Conservation (phyloP, 257 asterid genomes). For the Nicotiana sylvestris region DNA sequence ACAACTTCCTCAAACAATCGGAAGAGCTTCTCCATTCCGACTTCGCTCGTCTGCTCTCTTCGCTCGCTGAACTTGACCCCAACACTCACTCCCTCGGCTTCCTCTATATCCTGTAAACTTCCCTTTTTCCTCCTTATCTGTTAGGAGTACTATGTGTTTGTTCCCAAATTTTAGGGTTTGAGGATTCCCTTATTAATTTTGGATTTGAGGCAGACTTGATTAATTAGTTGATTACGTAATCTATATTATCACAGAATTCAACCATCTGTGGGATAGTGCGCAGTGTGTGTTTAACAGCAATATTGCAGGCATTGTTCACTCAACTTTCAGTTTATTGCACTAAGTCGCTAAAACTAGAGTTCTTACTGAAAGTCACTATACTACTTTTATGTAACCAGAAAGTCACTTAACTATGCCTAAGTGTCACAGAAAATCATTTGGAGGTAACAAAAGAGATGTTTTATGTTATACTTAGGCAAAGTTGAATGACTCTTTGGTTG, state of each 20-base stretch:
- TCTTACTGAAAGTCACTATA: too few species aligned
- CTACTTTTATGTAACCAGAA: too few species aligned
- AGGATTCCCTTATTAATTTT: neutral
- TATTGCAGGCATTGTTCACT: neutral
- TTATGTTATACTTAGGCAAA: too few species aligned
- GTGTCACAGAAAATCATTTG: too few species aligned
- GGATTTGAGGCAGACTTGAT: neutral
- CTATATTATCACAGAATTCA: neutral
- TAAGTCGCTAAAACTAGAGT: too few species aligned
- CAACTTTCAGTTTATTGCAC: too few species aligned
- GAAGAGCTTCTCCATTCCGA: slow-evolving; percentile 67
- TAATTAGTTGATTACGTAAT: neutral
- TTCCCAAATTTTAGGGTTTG: slow-evolving; percentile 9
- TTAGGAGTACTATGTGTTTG: neutral
- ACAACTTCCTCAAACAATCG: slow-evolving; percentile 55
- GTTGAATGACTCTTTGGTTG: too few species aligned
- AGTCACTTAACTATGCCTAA: too few species aligned
- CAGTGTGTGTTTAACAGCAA: neutral
- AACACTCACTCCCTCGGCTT: slow-evolving; percentile 72
- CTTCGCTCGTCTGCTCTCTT: slow-evolving; percentile 46
- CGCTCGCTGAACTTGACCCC: slow-evolving; percentile 71
- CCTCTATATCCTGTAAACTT: slow-evolving; percentile 58
- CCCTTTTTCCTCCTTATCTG: neutral
- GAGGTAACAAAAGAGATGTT: too few species aligned
- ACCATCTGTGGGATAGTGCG: neutral